Evolutionary conservation across 129 eudicot genomes (phyloP), one percentile per base, ranked within the genome.

Genomic region (Pulicaria dysenterica): DNA sequence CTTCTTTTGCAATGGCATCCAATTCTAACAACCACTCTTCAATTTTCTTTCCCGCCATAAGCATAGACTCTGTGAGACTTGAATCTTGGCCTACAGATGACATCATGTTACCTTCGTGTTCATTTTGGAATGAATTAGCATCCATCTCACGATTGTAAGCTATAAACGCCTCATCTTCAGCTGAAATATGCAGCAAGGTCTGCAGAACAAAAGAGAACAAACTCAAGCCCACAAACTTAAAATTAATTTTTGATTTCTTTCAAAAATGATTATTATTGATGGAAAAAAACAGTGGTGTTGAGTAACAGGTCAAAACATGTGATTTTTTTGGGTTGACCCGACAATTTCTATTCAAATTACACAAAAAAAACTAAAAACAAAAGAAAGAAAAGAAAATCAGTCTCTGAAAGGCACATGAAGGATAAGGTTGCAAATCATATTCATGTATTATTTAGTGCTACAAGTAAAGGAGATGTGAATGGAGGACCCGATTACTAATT

Each of bases 141-240:
- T 90, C 96, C 72, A 80, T 85, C 64, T 87, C 93, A 54, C 83
- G 84, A 34, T 90, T 87, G 15, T 73, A 81, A 61, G 87, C 83
- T 82, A 81, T 58, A 79, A 80, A 85, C 9, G 95, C 89, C 82
- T 90, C 94, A 60, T 87, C 91, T 83, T 90, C 96, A 5, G 91
- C 84, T 58, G 87, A 89, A 73, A 85, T 77, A 80, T 87, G 86
- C n/a, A 90, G 81, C 77, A 90, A 80, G 43, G 89, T 86, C 96
- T 90, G 73, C 6, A 66, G n/a, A 68, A 31, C 37, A 59, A 11
- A 64, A 38, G 61, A 38, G 39, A 66, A 45, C 57, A 55, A 55
- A 55, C 38, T 55, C 38, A 55, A 55, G 39, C 34, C 61, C 9
- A 5, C 3, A 75, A 53, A 70, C 13, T 47, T 17, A 42, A 40